phyloP scores from a whole-genome alignment of 1,284 basidiomycete species.

The Inonotus hispidus region DNA sequence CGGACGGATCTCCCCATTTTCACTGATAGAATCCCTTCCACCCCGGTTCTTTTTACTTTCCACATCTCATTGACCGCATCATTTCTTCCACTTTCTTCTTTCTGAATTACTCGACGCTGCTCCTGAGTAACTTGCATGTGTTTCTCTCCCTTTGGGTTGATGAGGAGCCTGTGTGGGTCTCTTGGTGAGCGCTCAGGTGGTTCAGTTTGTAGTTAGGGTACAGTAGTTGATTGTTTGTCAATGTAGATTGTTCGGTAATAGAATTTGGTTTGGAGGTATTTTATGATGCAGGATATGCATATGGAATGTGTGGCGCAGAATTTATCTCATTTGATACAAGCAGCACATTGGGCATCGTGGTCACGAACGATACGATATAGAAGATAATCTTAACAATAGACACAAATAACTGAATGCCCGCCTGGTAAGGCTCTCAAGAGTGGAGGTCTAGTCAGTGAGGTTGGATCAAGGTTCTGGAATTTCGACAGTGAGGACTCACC shows the following conservation, averaged over 20 bases:
- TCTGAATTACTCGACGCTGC: constrained; percentile 11
- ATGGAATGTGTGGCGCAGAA: neutral
- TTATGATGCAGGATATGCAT: neutral
- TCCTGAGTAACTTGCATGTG: constrained; percentile 8
- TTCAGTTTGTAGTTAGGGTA: constrained; percentile 4
- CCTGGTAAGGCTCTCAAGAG: neutral
- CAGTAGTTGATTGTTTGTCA: neutral
- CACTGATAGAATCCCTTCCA: constrained; percentile 9
- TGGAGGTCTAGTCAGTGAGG: neutral
- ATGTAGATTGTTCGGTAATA: neutral
- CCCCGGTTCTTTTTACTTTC: neutral
- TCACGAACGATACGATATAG: too few relatives aligned
- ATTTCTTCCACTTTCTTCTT: constrained; percentile 8
- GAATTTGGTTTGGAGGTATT: neutral
- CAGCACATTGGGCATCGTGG: too few relatives aligned
- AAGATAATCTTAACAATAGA: neutral
- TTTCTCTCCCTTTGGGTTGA: constrained; percentile 19
- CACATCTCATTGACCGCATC: neutral
- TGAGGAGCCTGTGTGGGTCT: constrained; percentile 4
- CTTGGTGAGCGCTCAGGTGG: constrained; percentile 18
- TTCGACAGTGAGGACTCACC: neutral
- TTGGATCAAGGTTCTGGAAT: neutral
- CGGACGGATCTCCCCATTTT: constrained; percentile 21
- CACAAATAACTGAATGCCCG: neutral
- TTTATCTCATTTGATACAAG: neutral